Evolutionary conservation across 129 eudicot genomes (phyloP), one percentile per base, ranked within the genome.

Genomic region (Dittrichia graveolens): DNA sequence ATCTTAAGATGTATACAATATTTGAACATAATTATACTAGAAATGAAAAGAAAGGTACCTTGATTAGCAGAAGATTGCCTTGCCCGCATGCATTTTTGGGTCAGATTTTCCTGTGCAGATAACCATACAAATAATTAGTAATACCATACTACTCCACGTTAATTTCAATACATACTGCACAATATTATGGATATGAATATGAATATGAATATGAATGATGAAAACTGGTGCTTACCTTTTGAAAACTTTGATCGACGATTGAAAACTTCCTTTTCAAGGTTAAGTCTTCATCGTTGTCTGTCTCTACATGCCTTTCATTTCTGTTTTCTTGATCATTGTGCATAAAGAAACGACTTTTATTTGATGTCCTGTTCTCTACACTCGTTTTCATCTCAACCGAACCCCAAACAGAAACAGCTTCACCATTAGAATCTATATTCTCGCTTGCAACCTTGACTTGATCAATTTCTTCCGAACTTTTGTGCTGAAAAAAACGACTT

Each of bases 221-320:
- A 39, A 34, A 62, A 45, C 62, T 61, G 56, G 4, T 16, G 73
- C 88, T 78, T 88, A 86, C 97, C 5, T 62, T 79, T 34, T 78
- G 72, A 74, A 31, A 62, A 75, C 13, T 38, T 10, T 83, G 82
- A 15, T 85, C 83, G 9, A 60, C 69, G 8, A 72, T 12, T 38
- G 85, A 65, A 55, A 79, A 50, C 75, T 92, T 92, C 62, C 96
- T 81, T 89, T 87, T 89, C 74, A 67, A 71, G 34, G 45, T 31
- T 65, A 76, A 37, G 64, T 71, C 60, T 78, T 82, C 81, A 45
- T 40, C 35, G 54, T 61, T 40, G 68, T 24, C 42, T 7, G 76
- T 60, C 75, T 71, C 80, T 38, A 44, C 47, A 60, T 3, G 37
- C 13, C 63, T 74, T 69, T 53, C 79, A 43, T 61, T 74, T 49